Evolutionary conservation across 169 alveolate genomes (phyloP).

Genomic region (Plasmodium fragile): DNA sequence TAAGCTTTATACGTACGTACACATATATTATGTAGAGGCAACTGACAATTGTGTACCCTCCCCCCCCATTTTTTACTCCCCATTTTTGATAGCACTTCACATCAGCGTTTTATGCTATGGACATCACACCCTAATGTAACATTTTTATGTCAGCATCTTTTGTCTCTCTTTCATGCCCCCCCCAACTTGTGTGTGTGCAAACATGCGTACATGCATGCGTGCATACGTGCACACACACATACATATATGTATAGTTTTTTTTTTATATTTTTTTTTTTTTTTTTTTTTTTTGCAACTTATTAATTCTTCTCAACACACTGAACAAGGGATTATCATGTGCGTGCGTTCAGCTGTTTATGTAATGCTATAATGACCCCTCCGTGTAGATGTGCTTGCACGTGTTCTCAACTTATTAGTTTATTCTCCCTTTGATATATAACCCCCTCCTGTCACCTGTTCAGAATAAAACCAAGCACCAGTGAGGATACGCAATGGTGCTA

Average conservation of each 20-base stretch:
- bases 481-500: neutral
- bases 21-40: neutral
- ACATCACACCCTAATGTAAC: neutral
- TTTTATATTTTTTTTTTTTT: neutral
- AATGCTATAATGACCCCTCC: conserved; percentile 5
- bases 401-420: neutral
- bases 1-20: neutral
- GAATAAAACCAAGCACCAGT: neutral
- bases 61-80: neutral
- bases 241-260: neutral
- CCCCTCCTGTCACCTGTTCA: neutral
- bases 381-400: neutral
- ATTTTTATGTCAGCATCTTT: conserved; percentile 4
- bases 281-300: conserved; percentile 7
- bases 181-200: neutral
- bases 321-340: neutral
- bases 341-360: neutral
- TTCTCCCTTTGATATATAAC: neutral
- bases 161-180: neutral
- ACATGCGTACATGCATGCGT: neutral
- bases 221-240: neutral
- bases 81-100: neutral
- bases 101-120: neutral
- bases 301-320: neutral
- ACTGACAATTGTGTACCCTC: neutral